phyloP scores from a whole-genome alignment of 1,284 basidiomycete genomes.

The Anthracocystis setariae region DNA sequence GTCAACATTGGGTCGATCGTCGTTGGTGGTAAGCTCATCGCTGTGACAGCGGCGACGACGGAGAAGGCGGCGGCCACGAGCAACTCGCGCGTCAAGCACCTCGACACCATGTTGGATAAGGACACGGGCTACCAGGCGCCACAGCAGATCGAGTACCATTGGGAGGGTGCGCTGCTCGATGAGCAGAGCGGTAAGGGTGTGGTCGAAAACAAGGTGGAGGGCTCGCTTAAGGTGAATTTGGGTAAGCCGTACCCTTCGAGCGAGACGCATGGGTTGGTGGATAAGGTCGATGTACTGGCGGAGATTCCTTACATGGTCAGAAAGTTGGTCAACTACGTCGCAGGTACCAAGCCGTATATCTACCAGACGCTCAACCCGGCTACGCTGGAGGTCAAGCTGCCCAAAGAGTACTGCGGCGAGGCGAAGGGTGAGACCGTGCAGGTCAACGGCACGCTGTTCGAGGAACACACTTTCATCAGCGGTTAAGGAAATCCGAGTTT shows the following conservation, averaged over 20 bases:
- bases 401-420: conserved; percentile 58
- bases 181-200: conserved; percentile 39
- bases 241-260: conserved; percentile 52
- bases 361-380: conserved; percentile 88
- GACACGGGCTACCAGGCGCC: conserved; percentile 85
- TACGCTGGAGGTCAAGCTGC: conserved; percentile 77
- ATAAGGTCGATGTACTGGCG: conserved; percentile 95
- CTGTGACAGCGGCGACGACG: conserved; percentile 72
- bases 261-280: conserved; percentile 78
- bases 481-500: too few relatives aligned
- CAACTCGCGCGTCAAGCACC: conserved; percentile 77
- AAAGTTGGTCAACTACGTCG: conserved; percentile 87
- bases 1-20: conserved; percentile 88
- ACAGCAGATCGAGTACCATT: conserved; percentile 77
- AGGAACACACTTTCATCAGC: conserved; percentile 86
- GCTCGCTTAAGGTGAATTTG: conserved; percentile 50
- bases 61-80: conserved; percentile 71
- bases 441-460: conserved; percentile 81
- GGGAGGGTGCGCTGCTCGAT: conserved; percentile 77
- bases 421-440: conserved; percentile 21
- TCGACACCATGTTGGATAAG: conserved; percentile 74
- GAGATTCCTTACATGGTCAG: conserved; percentile 93
- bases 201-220: conserved; percentile 37
- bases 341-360: conserved; percentile 90
- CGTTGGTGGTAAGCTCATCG: conserved; percentile 78